phyloP scores from a whole-genome alignment of 768 basidiomycete genomes.

The Cystofilobasidium bisporidii region DNA sequence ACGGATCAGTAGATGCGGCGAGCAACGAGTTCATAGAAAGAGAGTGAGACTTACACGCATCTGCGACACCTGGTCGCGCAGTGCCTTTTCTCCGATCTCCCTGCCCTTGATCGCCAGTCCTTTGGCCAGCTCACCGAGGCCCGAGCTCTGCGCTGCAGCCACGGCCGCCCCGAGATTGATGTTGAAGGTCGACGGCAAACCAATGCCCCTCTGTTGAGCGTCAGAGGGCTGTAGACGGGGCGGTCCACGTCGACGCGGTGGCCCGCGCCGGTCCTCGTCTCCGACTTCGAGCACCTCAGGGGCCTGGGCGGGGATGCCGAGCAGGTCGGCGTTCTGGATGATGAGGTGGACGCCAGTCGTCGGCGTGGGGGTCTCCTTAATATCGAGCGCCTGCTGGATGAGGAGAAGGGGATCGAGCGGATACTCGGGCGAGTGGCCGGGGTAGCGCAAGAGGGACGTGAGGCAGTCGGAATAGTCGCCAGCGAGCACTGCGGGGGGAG shows the following conservation, averaged over 20 bases:
- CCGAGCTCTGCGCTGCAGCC: constrained; percentile 21
- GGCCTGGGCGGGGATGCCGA: constrained; percentile 63
- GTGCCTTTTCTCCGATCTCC: constrained; percentile 50
- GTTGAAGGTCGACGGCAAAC: constrained; percentile 8
- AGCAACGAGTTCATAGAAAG: no score
- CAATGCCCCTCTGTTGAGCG: constrained; percentile 11
- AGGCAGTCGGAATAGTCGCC: constrained; percentile 80
- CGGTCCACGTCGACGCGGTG: constrained; percentile 73
- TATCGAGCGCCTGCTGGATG: constrained; percentile 67
- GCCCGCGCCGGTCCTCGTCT: constrained; percentile 47
- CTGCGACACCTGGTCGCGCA: constrained; percentile 38
- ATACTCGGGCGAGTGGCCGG: constrained; percentile 44
- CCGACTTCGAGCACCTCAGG: constrained; percentile 45
- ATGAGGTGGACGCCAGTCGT: constrained; percentile 66
- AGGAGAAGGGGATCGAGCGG: constrained; percentile 46
- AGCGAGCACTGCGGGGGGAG: constrained; percentile 58
- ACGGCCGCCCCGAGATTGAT: constrained; percentile 3
- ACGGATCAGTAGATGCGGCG: no score
- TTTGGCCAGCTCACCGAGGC: constrained; percentile 36
- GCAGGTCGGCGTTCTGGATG: constrained; percentile 67
- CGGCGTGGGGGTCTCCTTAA: constrained; percentile 60
- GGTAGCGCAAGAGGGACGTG: constrained; percentile 76
- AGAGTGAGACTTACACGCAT: constrained; percentile 25
- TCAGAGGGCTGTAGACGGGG: constrained; percentile 63
- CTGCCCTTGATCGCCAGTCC: constrained; percentile 39